Percentiles rank a stretch among this genome's conserved stretches.
These are phyloP conservation scores for Pyrrhoderma noxium DNA, from an alignment of 1,284 basidiomycete genomes.

Conservation along the genomic window DNA sequence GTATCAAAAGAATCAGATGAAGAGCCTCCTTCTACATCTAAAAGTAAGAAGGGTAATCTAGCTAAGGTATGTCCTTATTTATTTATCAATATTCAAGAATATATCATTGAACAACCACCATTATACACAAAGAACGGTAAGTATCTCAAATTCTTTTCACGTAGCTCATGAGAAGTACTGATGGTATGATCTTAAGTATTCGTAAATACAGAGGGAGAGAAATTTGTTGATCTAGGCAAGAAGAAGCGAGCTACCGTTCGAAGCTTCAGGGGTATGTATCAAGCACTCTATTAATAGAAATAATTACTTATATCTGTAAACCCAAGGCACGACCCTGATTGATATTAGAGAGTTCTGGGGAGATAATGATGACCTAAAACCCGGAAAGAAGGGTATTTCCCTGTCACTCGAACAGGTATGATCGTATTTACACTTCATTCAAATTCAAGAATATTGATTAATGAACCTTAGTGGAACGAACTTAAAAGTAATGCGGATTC, in stretches of 20 bases:
- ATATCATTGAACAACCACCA: slow-evolving; percentile 2
- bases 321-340: slow-evolving; percentile 43
- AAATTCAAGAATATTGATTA: slow-evolving; percentile 1
- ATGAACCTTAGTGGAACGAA: slow-evolving; percentile 47
- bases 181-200: slow-evolving; percentile 10
- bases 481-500: slow-evolving; percentile 38
- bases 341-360: slow-evolving; percentile 79
- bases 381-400: slow-evolving; percentile 77
- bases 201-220: slow-evolving; percentile 44
- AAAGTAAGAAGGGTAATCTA: slow-evolving; percentile 17
- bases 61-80: slow-evolving; percentile 5
- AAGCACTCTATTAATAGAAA: neutral
- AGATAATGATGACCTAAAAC: slow-evolving; percentile 58
- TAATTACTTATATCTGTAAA: slow-evolving; percentile 7
- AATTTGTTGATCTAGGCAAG: slow-evolving; percentile 61
- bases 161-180: neutral
- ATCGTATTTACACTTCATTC: slow-evolving; percentile 9
- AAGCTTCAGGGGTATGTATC: slow-evolving; percentile 53
- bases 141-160: neutral
- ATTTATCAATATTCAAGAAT: neutral
- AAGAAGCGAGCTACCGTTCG: slow-evolving; percentile 65
- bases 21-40: slow-evolving; percentile 8
- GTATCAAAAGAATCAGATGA: neutral
- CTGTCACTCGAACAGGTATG: slow-evolving; percentile 64
- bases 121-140: slow-evolving; percentile 3